Percentiles rank a stretch among this genome's conserved stretches.
Conservation (phyloP, 140 eudicot genomes). For the Anethum foeniculum region DNA sequence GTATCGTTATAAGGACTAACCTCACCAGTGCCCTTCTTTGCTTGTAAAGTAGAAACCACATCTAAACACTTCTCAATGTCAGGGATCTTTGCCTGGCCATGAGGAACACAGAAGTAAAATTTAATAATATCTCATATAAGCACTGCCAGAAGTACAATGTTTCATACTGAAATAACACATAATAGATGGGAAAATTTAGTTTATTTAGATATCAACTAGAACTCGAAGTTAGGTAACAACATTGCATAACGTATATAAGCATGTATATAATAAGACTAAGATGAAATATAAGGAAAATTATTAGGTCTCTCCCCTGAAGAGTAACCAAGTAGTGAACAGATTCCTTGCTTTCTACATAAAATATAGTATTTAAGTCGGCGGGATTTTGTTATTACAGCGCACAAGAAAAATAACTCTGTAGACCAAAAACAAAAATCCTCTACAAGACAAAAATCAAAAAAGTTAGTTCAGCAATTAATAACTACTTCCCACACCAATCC, state of each 20-base stretch:
- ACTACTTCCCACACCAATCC: neutral
- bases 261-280: neutral
- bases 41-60: conserved; percentile 75
- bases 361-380: neutral
- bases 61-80: conserved; percentile 98
- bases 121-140: neutral
- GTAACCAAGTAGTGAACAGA: neutral
- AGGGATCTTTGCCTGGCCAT: conserved; percentile 79
- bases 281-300: neutral
- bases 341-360: neutral
- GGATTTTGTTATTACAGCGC: neutral
- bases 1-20: conserved; percentile 37
- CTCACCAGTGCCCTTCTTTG: conserved; percentile 86
- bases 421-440: neutral
- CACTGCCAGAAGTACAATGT: conserved; percentile 7
- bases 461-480: neutral
- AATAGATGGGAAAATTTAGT: neutral
- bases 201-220: neutral
- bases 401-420: neutral
- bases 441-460: neutral
- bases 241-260: neutral
- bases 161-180: neutral
- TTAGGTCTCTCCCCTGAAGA: neutral
- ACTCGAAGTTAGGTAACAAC: neutral
- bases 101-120: neutral